Evolutionary conservation across 2,329 filamentous ascomycete species (phyloP).

Genomic region (Alternaria gaisen): DNA sequence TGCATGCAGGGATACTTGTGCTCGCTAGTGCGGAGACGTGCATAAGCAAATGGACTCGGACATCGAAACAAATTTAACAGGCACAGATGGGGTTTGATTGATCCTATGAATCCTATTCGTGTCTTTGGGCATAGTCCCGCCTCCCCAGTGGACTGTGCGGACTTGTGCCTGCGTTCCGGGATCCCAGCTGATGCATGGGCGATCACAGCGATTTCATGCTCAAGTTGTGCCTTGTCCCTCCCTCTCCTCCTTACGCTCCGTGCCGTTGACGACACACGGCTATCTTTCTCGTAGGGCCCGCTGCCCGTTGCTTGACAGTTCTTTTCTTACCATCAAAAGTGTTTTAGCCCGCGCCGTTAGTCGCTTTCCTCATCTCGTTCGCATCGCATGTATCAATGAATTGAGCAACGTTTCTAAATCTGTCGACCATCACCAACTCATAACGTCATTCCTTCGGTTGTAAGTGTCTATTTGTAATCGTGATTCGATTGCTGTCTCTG

Average conservation of each 20-base stretch:
- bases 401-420: conserved; percentile 8
- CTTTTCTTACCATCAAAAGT: conserved; percentile 20
- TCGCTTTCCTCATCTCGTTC: conserved; percentile 18
- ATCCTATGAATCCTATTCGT: conserved; percentile 35
- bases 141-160: conserved; percentile 43
- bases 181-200: conserved; percentile 40
- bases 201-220: conserved; percentile 45
- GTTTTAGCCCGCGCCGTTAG: conserved; percentile 23
- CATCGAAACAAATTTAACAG: conserved; percentile 44
- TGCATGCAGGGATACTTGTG: conserved; percentile 44
- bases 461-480: conserved; percentile 13
- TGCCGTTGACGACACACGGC: conserved; percentile 39
- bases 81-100: conserved; percentile 33
- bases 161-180: conserved; percentile 38
- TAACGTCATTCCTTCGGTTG: conserved; percentile 14
- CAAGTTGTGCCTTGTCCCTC: conserved; percentile 36
- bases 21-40: conserved; percentile 37
- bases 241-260: conserved; percentile 37
- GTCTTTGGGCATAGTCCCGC: conserved; percentile 31
- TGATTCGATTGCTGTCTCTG: neutral
- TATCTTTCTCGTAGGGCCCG: conserved; percentile 25
- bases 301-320: conserved; percentile 17
- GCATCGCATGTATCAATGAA: conserved; percentile 5
- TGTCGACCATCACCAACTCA: neutral
- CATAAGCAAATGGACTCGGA: conserved; percentile 42